phyloP scores from a whole-genome alignment of 2,329 filamentous ascomycete species.

The Cryphonectria japonica region DNA sequence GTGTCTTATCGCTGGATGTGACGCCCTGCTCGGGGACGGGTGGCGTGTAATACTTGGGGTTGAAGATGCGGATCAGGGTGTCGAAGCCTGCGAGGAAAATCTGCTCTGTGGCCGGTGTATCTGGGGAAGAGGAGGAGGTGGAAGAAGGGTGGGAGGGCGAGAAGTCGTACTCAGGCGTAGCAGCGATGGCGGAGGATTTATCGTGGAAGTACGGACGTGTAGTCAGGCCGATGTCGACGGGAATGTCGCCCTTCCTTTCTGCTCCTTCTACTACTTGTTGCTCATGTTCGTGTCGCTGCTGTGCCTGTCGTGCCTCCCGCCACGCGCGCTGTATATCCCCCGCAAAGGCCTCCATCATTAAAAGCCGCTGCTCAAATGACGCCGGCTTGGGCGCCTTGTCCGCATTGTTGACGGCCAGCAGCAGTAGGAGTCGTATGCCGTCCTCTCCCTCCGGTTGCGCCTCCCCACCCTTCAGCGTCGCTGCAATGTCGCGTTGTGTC shows the following conservation, averaged over 20 bases:
- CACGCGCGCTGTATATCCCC: constrained; percentile 50
- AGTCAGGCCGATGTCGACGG: constrained; percentile 71
- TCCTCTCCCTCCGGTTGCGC: neutral
- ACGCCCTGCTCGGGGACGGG: constrained; percentile 28
- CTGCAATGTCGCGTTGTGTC: constrained; percentile 11
- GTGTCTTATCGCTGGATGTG: constrained; percentile 31
- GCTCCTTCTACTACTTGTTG: neutral
- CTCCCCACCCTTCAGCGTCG: constrained; percentile 20
- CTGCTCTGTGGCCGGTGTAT: constrained; percentile 48
- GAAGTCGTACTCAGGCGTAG: constrained; percentile 45
- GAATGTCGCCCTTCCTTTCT: constrained; percentile 29
- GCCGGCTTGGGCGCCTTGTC: constrained; percentile 71
- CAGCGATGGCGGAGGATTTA: constrained; percentile 65
- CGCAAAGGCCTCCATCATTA: constrained; percentile 73
- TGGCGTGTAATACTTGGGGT: constrained; percentile 70
- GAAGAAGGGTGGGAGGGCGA: neutral
- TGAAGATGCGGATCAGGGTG: constrained; percentile 72
- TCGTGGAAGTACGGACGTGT: constrained; percentile 74
- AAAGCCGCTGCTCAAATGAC: constrained; percentile 66
- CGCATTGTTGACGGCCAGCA: constrained; percentile 67
- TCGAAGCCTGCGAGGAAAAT: constrained; percentile 77
- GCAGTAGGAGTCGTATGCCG: constrained; percentile 53
- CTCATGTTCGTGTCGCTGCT: neutral
- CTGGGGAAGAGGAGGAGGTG: neutral
- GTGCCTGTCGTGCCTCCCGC: neutral